Evolutionary conservation across 2,329 filamentous ascomycete species (phyloP).

Genomic region (Cladosporium velox): DNA sequence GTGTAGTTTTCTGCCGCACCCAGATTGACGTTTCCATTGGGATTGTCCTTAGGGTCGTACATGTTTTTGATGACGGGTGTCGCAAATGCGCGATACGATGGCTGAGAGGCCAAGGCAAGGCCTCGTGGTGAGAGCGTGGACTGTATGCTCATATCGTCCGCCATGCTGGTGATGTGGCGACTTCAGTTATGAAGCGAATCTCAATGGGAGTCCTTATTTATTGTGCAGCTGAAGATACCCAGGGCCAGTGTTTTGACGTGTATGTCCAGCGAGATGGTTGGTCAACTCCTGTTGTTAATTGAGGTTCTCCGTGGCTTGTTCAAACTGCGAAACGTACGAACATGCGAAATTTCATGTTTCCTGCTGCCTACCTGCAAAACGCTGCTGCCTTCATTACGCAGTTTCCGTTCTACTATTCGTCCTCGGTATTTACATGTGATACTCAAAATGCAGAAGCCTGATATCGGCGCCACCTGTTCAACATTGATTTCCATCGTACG

Average conservation of each 20-base stretch:
- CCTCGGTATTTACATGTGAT: too few relatives aligned
- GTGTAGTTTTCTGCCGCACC: conserved; percentile 35
- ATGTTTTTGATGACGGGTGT: conserved; percentile 24
- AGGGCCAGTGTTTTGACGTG: neutral
- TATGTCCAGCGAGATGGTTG: neutral
- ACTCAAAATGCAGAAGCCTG: neutral
- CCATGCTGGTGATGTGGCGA: neutral
- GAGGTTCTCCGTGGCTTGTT: neutral
- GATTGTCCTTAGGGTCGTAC: conserved; percentile 34
- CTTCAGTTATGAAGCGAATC: neutral
- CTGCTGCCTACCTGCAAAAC: too few relatives aligned
- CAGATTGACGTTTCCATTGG: conserved; percentile 35
- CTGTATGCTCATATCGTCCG: neutral
- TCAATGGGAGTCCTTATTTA: neutral
- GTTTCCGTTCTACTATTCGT: too few relatives aligned
- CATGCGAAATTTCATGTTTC: too few relatives aligned
- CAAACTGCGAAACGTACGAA: too few relatives aligned
- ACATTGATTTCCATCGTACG: neutral
- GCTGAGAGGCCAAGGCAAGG: conserved; percentile 11
- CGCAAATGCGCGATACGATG: conserved; percentile 24
- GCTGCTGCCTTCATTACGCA: too few relatives aligned
- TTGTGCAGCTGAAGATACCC: neutral
- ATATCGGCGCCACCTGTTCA: neutral
- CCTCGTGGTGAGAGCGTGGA: conserved; percentile 18
- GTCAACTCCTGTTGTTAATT: neutral